phyloP scores from a whole-genome alignment of 2,329 filamentous ascomycete genomes.

The Colletotrichum musicola region DNA sequence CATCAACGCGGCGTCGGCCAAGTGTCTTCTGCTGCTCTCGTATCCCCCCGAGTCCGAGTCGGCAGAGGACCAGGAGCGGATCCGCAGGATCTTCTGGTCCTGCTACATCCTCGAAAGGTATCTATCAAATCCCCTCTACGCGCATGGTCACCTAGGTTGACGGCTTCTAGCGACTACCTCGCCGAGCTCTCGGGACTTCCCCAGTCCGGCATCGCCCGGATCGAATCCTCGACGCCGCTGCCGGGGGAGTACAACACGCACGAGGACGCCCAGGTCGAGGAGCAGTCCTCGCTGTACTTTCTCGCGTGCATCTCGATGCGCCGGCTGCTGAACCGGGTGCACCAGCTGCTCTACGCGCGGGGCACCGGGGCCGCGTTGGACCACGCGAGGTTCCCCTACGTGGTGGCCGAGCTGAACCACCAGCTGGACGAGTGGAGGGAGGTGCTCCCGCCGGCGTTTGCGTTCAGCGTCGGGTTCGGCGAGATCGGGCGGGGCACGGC shows the following conservation, averaged over 20 bases:
- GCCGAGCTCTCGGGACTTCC: slow-evolving; percentile 65
- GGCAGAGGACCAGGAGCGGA: slow-evolving; percentile 59
- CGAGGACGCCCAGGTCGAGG: slow-evolving; percentile 50
- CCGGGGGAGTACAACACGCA: slow-evolving; percentile 63
- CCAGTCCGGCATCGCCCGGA: slow-evolving; percentile 62
- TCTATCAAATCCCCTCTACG: background rate
- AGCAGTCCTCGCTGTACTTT: slow-evolving; percentile 65
- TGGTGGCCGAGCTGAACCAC: slow-evolving; percentile 62
- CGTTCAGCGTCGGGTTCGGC: slow-evolving; percentile 52
- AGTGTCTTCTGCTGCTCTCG: slow-evolving; percentile 62
- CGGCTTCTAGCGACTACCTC: slow-evolving; percentile 59
- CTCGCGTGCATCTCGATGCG: slow-evolving; percentile 66
- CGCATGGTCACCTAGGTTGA: background rate
- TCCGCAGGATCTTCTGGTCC: slow-evolving; percentile 66
- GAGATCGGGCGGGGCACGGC: slow-evolving; percentile 41
- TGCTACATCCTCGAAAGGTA: slow-evolving; percentile 67
- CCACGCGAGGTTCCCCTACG: slow-evolving; percentile 58
- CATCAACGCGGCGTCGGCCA: slow-evolving; percentile 61
- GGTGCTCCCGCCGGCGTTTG: slow-evolving; percentile 57
- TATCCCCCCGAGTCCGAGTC: slow-evolving; percentile 53
- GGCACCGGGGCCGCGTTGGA: slow-evolving; percentile 59
- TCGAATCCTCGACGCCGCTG: slow-evolving; percentile 63
- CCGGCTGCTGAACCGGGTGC: slow-evolving; percentile 60
- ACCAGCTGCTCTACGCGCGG: slow-evolving; percentile 62
- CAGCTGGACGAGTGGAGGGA: slow-evolving; percentile 64